Evolutionary conservation across 257 asterid genomes (phyloP).

Genomic region (Lantana camara): DNA sequence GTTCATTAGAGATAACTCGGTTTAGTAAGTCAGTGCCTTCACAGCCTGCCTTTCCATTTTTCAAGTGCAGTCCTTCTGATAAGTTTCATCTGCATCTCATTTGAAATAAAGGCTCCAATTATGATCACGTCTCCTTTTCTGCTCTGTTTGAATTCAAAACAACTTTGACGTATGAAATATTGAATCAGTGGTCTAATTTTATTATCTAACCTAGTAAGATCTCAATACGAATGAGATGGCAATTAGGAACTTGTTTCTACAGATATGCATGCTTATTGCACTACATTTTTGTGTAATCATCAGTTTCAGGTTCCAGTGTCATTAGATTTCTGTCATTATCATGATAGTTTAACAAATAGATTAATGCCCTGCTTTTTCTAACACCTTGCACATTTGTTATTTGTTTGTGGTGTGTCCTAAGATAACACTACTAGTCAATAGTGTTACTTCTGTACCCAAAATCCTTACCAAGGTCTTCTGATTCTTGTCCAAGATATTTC

Average conservation of each 20-base stretch:
- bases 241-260: neutral
- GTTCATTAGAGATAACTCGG: neutral
- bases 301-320: neutral
- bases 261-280: neutral
- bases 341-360: neutral
- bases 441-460: neutral
- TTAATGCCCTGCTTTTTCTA: constrained; percentile 6
- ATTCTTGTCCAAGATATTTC: neutral
- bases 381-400: constrained; percentile 7
- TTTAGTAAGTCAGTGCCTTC: no score
- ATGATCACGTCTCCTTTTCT: neutral
- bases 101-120: no score
- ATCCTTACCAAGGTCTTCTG: neutral
- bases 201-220: neutral
- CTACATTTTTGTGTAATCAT: constrained; percentile 1
- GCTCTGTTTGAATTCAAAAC: neutral
- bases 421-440: neutral
- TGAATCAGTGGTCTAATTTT: neutral
- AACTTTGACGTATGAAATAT: neutral
- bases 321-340: constrained; percentile 1
- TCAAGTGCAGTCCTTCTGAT: no score
- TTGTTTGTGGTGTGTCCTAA: neutral
- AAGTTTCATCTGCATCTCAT: neutral
- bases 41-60: no score
- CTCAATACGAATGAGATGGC: neutral